Conservation (phyloP, 2,329 filamentous ascomycete genomes). For the Paraconiothyrium sp. region DNA sequence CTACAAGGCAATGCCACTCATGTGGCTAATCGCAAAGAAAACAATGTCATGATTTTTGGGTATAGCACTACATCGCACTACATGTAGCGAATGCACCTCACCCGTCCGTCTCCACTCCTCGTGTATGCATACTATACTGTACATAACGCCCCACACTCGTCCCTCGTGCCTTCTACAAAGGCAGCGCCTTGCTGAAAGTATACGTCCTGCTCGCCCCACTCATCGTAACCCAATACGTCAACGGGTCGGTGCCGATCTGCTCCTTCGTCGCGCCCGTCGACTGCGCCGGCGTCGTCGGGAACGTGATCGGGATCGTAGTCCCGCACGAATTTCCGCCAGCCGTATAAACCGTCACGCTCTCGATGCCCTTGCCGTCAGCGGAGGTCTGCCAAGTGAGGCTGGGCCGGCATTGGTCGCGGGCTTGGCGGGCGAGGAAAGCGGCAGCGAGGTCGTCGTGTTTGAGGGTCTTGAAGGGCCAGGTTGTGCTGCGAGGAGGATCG, state of each 20-base stretch:
- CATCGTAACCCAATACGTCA: conserved; percentile 53
- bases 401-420: conserved; percentile 63
- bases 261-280: conserved; percentile 59
- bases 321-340: conserved; percentile 61
- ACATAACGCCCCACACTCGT: neutral
- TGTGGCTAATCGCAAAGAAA: neutral
- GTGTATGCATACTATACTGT: neutral
- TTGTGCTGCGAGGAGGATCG: conserved; percentile 35
- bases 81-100: neutral
- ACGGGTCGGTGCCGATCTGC: conserved; percentile 60
- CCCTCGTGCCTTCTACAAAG: conserved; percentile 26
- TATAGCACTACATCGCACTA: neutral
- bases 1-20: neutral
- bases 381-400: conserved; percentile 58
- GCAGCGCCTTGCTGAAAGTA: conserved; percentile 40
- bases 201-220: conserved; percentile 47
- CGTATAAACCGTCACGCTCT: conserved; percentile 59
- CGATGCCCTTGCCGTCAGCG: conserved; percentile 56
- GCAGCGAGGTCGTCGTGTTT: conserved; percentile 66
- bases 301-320: conserved; percentile 64
- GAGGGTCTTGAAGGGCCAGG: conserved; percentile 64
- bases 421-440: conserved; percentile 62
- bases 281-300: conserved; percentile 57
- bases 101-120: neutral
- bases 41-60: neutral